Evolutionary conservation across 495 filamentous ascomycete genomes (phyloP).

Genomic region (Neurospora sp.): DNA sequence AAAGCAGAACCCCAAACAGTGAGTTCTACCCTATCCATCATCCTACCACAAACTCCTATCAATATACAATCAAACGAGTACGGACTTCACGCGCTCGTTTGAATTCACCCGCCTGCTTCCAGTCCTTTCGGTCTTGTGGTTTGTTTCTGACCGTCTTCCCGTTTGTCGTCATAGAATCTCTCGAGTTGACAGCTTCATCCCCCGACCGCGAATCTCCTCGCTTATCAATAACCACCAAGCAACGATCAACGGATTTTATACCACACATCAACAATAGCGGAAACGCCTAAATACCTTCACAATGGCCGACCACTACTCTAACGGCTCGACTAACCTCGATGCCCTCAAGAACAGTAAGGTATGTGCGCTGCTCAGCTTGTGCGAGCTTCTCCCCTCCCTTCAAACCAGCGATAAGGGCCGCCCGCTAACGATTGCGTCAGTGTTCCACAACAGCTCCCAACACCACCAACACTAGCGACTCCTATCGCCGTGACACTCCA

Average conservation of each 20-base stretch:
- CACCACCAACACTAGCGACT: neutral
- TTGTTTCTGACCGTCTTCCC: neutral
- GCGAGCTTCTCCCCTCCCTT: neutral
- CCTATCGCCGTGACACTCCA: neutral
- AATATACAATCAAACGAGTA: neutral
- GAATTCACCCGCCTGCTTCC: neutral
- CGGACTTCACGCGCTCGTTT: neutral
- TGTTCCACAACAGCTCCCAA: constrained; percentile 15
- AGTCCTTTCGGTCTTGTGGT: neutral
- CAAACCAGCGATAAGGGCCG: constrained; percentile 1
- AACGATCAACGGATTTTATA: neutral
- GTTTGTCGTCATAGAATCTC: neutral
- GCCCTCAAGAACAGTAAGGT: constrained; percentile 39
- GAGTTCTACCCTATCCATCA: neutral
- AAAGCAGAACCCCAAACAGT: neutral
- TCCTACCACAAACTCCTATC: neutral
- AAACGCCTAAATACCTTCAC: constrained; percentile 10
- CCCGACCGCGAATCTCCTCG: neutral
- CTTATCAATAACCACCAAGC: neutral
- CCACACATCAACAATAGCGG: constrained; percentile 1
- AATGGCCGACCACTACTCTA: constrained; percentile 20
- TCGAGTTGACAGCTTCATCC: neutral
- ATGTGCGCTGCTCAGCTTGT: constrained; percentile 11
- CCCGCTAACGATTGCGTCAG: constrained; percentile 21
- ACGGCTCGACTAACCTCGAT: constrained; percentile 18